phyloP scores from a whole-genome alignment of 495 filamentous ascomycete species.

The Sordaria brevicollis region DNA sequence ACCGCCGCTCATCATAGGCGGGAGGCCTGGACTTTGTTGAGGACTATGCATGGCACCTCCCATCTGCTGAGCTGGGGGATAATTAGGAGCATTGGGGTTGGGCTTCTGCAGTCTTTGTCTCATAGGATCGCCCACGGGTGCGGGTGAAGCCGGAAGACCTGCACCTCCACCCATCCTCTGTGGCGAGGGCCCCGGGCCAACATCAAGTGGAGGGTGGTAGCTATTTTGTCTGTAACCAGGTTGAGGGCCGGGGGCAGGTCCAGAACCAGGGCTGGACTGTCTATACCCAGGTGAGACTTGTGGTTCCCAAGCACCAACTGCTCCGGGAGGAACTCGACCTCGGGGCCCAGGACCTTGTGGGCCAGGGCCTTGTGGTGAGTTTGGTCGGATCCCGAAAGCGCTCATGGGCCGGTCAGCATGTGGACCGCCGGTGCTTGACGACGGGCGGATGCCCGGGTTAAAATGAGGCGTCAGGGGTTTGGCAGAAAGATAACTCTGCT shows the following conservation, averaged over 20 bases:
- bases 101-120: conserved; percentile 29
- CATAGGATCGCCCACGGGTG: conserved; percentile 16
- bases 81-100: conserved; percentile 17
- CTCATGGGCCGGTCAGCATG: conserved; percentile 50
- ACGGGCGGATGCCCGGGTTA: conserved; percentile 27
- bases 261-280: conserved; percentile 27
- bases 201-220: background rate
- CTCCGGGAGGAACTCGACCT: conserved; percentile 14
- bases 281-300: conserved; percentile 31
- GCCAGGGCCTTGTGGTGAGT: conserved; percentile 9
- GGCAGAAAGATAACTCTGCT: background rate
- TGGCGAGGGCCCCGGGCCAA: background rate
- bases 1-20: conserved; percentile 2
- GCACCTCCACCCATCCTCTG: conserved; percentile 1
- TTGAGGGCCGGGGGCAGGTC: background rate
- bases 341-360: conserved; percentile 5
- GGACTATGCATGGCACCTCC: background rate
- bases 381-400: conserved; percentile 53
- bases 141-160: background rate
- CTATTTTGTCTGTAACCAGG: background rate
- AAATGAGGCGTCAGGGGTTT: conserved; percentile 19
- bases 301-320: conserved; percentile 29
- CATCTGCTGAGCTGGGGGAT: background rate
- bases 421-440: conserved; percentile 22
- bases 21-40: conserved; percentile 17